Base-by-base conservation (phyloP, 768 basidiomycete genomes). In the Dentipellis fragilis region DNA sequence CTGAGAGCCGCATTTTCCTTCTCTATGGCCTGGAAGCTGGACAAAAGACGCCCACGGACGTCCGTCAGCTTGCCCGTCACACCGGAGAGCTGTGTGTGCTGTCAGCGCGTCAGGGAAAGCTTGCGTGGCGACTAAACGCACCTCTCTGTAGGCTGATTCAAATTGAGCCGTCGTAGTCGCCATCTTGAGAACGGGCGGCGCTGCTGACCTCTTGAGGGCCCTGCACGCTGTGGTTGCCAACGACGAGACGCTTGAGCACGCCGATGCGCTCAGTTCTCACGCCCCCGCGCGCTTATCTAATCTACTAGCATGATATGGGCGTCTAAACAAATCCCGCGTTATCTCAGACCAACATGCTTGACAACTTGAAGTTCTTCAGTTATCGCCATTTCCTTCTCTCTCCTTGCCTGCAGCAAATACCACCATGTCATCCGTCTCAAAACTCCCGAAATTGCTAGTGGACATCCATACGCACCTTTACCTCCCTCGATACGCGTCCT, bases 381-480 rank as follows among this genome's bases (percentile, higher is more conserved):
- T 19, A 19, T 16, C 14, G 40, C 40, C 14, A 12, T 19, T 19
- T 16, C 7, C 40, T 42, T 14, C 12, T 16, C 11, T 42, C 40
- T 19, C 40, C 14, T 42, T 10, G 40, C 12, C 14, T 14, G 16
- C 12, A 14, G 40, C 7, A 6, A 29, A 29, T 29, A 3, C 29
- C 29, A 29, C 29, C 29, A 29, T 29, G 29, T 29, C 29, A 3
- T 29, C 29, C 29, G 29, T 29, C 29, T 29, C 29, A 6, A 29
- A 29, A 29, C 8, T 68, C 37, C 66, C 60, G 40, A 60, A 62
- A 34, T 72, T 81, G 1, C 70, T 89, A 46, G 80, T 93, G 47
- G 91, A 93, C 71, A 74, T 93, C 35, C 91, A 93, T 73, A 89
- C 88, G 4, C 91, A 93, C 60, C 79, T 92, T 42, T 93, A 90